A percentile compares a stretch with the other conserved stretches of the same genome.
phyloP scores from a whole-genome alignment of 768 basidiomycete genomes.

The Lentinula sp. region DNA sequence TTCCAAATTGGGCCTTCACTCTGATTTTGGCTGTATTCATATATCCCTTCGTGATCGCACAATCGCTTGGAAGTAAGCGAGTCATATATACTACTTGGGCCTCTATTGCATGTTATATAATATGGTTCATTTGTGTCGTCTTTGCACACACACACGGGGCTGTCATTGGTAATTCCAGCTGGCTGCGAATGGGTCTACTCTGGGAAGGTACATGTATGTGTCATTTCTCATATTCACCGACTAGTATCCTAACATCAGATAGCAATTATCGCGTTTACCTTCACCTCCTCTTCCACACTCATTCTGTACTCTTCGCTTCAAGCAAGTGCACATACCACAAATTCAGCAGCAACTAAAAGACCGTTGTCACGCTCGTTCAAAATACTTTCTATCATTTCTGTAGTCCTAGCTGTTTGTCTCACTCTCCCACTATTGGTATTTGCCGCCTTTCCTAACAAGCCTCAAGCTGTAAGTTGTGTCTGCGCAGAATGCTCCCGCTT shows the following conservation, averaged over 20 bases:
- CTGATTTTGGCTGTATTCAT: slow-evolving; percentile 34
- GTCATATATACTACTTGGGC: slow-evolving; percentile 50
- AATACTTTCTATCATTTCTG: slow-evolving; percentile 45
- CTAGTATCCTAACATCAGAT: neutral
- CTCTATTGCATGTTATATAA: slow-evolving; percentile 55
- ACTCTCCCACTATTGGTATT: slow-evolving; percentile 56
- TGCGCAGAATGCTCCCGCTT: neutral
- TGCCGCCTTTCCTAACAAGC: slow-evolving; percentile 34
- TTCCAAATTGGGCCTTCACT: slow-evolving; percentile 35
- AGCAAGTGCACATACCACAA: slow-evolving; percentile 29
- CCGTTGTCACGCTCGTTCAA: slow-evolving; percentile 52
- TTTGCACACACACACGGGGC: slow-evolving; percentile 46
- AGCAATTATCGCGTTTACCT: slow-evolving; percentile 62
- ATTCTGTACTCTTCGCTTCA: slow-evolving; percentile 59
- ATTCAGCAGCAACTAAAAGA: slow-evolving; percentile 32
- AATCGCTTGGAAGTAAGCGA: slow-evolving; percentile 48
- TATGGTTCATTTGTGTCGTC: slow-evolving; percentile 51
- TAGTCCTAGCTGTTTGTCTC: slow-evolving; percentile 40
- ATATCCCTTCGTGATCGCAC: slow-evolving; percentile 47
- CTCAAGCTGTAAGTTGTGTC: slow-evolving; percentile 27
- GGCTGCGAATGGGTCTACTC: slow-evolving; percentile 38
- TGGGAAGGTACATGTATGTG: slow-evolving; percentile 62
- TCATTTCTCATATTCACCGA: slow-evolving; percentile 12
- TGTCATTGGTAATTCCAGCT: slow-evolving; percentile 27
- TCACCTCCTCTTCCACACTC: slow-evolving; percentile 59